Percentiles rank a stretch among this genome's conserved stretches.
Conservation (phyloP, 176 grass and related monocot species). For the Musa itinerans region DNA sequence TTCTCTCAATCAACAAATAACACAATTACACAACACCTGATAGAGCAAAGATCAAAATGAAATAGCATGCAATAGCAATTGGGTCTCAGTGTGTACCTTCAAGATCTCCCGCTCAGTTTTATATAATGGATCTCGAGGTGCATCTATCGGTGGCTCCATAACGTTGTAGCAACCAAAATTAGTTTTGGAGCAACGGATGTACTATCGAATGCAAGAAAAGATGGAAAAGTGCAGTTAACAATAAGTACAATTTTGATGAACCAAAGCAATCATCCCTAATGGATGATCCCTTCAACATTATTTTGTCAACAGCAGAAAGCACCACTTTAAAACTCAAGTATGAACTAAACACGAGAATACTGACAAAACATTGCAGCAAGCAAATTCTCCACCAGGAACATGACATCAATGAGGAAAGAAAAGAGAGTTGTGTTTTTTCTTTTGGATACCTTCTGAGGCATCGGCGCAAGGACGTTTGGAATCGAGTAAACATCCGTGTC, state of each 20-base stretch:
- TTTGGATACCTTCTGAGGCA: slow-evolving; percentile 64
- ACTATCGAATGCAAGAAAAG: slow-evolving; percentile 34
- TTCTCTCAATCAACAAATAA: no score
- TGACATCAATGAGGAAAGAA: not conserved
- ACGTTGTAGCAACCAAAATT: slow-evolving; percentile 58
- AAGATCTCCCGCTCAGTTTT: slow-evolving; percentile 25
- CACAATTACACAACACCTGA: not conserved
- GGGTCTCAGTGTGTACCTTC: no score
- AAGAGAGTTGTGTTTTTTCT: not conserved
- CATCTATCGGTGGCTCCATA: slow-evolving; percentile 69
- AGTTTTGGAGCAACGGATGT: slow-evolving; percentile 57
- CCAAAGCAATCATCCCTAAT: not conserved
- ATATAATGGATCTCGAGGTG: slow-evolving; percentile 18
- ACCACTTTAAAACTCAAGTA: not conserved
- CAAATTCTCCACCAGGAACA: no score
- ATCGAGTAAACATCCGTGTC: slow-evolving; percentile 91
- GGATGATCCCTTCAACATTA: not conserved
- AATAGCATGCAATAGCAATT: no score
- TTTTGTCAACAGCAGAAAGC: not conserved
- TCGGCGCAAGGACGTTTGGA: slow-evolving; percentile 62
- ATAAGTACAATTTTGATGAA: not conserved
- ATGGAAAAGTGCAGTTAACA: not conserved
- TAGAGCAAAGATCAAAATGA: not conserved
- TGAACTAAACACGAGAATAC: no score
- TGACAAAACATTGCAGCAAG: no score